Percentiles rank a stretch among this genome's conserved stretches.
These are phyloP conservation scores for Dioscorea dumetorum DNA, from an alignment of 106 monocot genomes.

Conservation along the genomic window DNA sequence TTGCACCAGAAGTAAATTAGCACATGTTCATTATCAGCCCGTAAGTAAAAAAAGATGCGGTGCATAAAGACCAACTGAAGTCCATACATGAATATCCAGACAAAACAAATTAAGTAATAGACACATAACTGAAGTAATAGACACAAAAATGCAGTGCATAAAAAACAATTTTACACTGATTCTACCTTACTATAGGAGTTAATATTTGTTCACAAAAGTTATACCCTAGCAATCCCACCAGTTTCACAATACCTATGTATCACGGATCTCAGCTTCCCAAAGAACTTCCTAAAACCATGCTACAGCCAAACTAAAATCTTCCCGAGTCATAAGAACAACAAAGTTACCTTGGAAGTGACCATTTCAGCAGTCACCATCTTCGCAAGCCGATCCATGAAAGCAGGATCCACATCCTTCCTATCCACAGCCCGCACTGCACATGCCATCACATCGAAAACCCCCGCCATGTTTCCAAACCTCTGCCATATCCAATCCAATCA, in stretches of 20 bases:
- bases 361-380: constrained; percentile 85
- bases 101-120: too few species aligned
- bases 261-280: not conserved
- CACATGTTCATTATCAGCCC: too few species aligned
- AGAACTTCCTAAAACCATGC: too few species aligned
- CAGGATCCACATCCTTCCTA: constrained; percentile 43
- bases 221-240: not conserved
- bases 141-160: too few species aligned
- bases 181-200: not conserved
- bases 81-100: too few species aligned
- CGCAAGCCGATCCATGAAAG: constrained; percentile 52
- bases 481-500: constrained; percentile 6
- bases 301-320: not conserved
- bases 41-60: too few species aligned
- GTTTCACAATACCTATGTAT: not conserved
- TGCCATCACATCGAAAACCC: constrained; percentile 85
- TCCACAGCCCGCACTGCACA: constrained; percentile 66
- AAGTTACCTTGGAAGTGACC: constrained; percentile 66
- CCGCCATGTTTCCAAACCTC: constrained; percentile 86
- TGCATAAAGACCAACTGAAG: too few species aligned
- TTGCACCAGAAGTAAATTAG: too few species aligned
- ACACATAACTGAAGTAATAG: too few species aligned
- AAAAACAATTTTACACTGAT: too few species aligned
- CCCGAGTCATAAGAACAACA: not conserved
- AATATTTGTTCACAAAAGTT: not conserved